A percentile compares a stretch with the other conserved stretches of the same genome.
Conservation (phyloP, 176 grass and related monocot genomes). For the Zea mays region Zm-B73-REFERENCE-NAM-5.0 NC_050097.1:194728001-194728500, state of each 20-base stretch:
- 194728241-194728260: slow-evolving; percentile 85
- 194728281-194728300: slow-evolving; percentile 53
- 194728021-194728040: slow-evolving; percentile 31
- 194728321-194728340: slow-evolving; percentile 98
- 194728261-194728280: slow-evolving; percentile 66
- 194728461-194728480: slow-evolving; percentile 70
- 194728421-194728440: slow-evolving; percentile 98
- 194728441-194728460: slow-evolving; percentile 79
- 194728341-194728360: slow-evolving; percentile 62
- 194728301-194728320: slow-evolving; percentile 84
- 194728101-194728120: slow-evolving; percentile 30
- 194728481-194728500: slow-evolving; percentile 45
- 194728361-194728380: slow-evolving; percentile 78
- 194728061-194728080: slow-evolving; percentile 19
- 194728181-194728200: slow-evolving; percentile 45
- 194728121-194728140: slow-evolving; percentile 35
- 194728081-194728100: slow-evolving; percentile 30
- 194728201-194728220: slow-evolving; percentile 39
- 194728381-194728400: slow-evolving; percentile 82
- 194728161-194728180: slow-evolving; percentile 42
- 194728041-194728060: slow-evolving; percentile 43
- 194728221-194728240: slow-evolving; percentile 85
- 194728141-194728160: slow-evolving; percentile 36
- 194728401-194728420: slow-evolving; percentile 81
- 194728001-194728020: background rate